Conservation (phyloP, 768 basidiomycete species). For the Leccinellum luteum region DNA sequence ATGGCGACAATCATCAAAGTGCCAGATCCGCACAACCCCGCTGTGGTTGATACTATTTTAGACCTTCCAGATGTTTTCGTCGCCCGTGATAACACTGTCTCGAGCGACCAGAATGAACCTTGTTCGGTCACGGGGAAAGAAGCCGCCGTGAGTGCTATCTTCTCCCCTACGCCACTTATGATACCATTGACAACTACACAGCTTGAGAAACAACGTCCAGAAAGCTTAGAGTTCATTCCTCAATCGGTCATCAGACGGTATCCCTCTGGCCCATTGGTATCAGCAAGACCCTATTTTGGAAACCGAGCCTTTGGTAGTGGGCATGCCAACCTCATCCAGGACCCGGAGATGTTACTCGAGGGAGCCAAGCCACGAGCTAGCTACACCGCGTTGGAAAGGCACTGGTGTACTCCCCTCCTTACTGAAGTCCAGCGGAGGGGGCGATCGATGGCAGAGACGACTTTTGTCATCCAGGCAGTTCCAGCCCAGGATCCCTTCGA, state of each 20-base stretch:
- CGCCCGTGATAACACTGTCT: not conserved
- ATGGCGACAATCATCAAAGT: not conserved
- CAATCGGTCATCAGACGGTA: constrained; percentile 26
- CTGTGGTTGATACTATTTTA: not conserved
- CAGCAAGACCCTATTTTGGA: not conserved
- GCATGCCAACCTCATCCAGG: not conserved
- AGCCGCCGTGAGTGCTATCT: constrained; percentile 7
- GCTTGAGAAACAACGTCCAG: constrained; percentile 13
- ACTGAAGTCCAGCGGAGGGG: not conserved
- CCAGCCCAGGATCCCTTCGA: not conserved
- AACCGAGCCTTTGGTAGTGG: not conserved
- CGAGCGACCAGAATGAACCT: not conserved
- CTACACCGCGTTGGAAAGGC: not conserved
- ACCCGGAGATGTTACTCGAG: constrained; percentile 1
- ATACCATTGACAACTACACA: not conserved
- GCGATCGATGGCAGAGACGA: not conserved
- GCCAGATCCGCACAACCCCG: not conserved
- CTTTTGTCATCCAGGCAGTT: not conserved
- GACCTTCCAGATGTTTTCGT: not conserved
- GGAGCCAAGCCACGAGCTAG: constrained; percentile 4
- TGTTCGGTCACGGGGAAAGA: not conserved
- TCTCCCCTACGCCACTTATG: not conserved
- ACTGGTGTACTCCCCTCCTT: constrained; percentile 1
- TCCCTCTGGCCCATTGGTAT: constrained; percentile 9
- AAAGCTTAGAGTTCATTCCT: constrained; percentile 24